These are phyloP conservation scores for Papiliotrema flavescens DNA, from an alignment of 1,284 basidiomycete species.

Conservation along the genomic window DNA sequence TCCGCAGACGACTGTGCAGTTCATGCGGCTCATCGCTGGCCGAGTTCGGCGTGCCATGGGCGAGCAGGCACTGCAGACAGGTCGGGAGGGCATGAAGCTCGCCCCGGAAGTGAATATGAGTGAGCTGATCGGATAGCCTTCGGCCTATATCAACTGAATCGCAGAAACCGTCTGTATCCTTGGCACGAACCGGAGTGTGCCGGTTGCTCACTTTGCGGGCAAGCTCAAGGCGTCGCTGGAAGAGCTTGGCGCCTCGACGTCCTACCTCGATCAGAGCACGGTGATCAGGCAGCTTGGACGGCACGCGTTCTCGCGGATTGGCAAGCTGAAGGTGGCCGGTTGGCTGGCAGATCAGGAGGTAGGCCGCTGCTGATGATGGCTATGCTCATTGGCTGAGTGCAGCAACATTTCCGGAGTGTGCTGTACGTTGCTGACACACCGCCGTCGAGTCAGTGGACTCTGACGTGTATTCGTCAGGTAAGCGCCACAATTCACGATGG, in stretches of 20 bases:
- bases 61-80: constrained; percentile 28
- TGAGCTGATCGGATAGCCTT: constrained; percentile 52
- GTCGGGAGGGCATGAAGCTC: constrained; percentile 23
- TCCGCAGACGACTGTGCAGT: constrained; percentile 93
- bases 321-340: constrained; percentile 82
- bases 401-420: constrained; percentile 80
- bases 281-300: constrained; percentile 83
- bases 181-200: constrained; percentile 67
- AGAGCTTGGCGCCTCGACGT: constrained; percentile 80
- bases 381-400: not conserved
- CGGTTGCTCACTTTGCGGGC: constrained; percentile 78
- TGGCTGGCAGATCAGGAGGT: constrained; percentile 90
- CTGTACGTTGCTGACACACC: constrained; percentile 92
- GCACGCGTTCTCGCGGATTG: constrained; percentile 90
- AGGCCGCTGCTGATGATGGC: not conserved
- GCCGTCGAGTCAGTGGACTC: constrained; percentile 91
- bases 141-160: not conserved
- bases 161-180: constrained; percentile 47
- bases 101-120: constrained; percentile 68
- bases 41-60: constrained; percentile 81
- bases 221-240: constrained; percentile 85
- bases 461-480: constrained; percentile 90
- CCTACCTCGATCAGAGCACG: constrained; percentile 85
- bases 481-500: constrained; percentile 16
- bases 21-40: constrained; percentile 88